Base-by-base conservation (phyloP, 306 rosid genomes). In the Citrullus mucosospermus region DNA sequence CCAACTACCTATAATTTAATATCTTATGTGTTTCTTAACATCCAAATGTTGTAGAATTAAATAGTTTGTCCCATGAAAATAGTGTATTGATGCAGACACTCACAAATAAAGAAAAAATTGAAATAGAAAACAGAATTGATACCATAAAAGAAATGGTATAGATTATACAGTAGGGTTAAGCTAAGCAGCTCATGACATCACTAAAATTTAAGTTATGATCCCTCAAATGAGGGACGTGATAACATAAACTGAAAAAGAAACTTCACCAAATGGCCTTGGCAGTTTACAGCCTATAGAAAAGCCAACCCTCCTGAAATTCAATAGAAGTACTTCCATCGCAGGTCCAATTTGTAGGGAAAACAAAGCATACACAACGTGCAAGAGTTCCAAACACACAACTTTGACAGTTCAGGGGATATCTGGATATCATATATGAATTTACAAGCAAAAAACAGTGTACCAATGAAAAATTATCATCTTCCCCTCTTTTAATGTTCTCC, bases 391-490 rank as follows among this genome's bases (percentile, higher is more conserved):
- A 28, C 17, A 11, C 65, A 59, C 65, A 59, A 28, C 36, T 12
- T 59, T 25, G 38, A 5, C 65, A 38, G 46, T 17, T 15, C 73
- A 66, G 51, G 28, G 32, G 43, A 69, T 43, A n/a, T 22, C 53
- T 20, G 18, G 55, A 59, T 41, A 61, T 61, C 18, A 44, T 34
- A 80, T 61, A 78, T 69, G 38, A 59, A 50, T 50, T 13, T 50
- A 72, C 43, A 72, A 72, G 77, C 59, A 7, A 61, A 57, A 66
- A 72, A 57, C 68, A 79, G 80, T 87, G 74, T 83, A 95, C 98
- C 89, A 95, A 81, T 71, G 98, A 91, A 82, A 95, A 95, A 32
- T 71, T 55, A 65, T 95, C 97, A 67, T 95, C 96, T 6, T 95
- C 97, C 59, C 97, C 97, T 75, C 3, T 90, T 84, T 90, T 92